Conservation (phyloP, 306 rosid species). For the Gillenia trifoliata region DNA sequence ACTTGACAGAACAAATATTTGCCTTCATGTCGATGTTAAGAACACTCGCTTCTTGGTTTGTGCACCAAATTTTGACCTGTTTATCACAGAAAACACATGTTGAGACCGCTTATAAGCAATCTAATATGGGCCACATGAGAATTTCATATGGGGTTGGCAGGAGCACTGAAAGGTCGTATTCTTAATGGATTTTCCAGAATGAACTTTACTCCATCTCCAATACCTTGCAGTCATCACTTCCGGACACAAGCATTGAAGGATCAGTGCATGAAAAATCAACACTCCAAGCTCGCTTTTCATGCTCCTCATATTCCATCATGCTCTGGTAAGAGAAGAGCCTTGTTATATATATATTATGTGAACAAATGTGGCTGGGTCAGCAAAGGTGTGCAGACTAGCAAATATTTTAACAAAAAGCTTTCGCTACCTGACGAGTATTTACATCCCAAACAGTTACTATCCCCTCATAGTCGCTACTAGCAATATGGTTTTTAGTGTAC, state of each 20-base stretch:
- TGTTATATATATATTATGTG: not conserved
- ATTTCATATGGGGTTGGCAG: not conserved
- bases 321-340: slow-evolving; percentile 40
- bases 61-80: slow-evolving; percentile 89
- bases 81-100: not conserved
- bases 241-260: slow-evolving; percentile 92
- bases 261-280: slow-evolving; percentile 89
- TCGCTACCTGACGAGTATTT: slow-evolving; percentile 68
- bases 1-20: slow-evolving; percentile 90
- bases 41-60: slow-evolving; percentile 74
- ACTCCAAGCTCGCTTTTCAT: slow-evolving; percentile 96
- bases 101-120: slow-evolving; percentile 11
- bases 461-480: slow-evolving; percentile 95
- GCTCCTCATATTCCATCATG: slow-evolving; percentile 92
- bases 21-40: slow-evolving; percentile 87
- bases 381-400: slow-evolving; percentile 6
- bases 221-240: slow-evolving; percentile 98
- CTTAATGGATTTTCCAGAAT: not conserved
- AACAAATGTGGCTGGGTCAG: not conserved
- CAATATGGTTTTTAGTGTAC: slow-evolving; percentile 69
- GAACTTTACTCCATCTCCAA: slow-evolving; percentile 1
- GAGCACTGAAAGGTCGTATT: not conserved
- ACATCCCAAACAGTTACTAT: slow-evolving; percentile 96
- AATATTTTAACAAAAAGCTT: not conserved
- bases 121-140: not conserved